These are phyloP conservation scores for Phyllosticta capitalensis DNA, from an alignment of 2,329 filamentous ascomycete genomes.

Conservation along the genomic window DNA sequence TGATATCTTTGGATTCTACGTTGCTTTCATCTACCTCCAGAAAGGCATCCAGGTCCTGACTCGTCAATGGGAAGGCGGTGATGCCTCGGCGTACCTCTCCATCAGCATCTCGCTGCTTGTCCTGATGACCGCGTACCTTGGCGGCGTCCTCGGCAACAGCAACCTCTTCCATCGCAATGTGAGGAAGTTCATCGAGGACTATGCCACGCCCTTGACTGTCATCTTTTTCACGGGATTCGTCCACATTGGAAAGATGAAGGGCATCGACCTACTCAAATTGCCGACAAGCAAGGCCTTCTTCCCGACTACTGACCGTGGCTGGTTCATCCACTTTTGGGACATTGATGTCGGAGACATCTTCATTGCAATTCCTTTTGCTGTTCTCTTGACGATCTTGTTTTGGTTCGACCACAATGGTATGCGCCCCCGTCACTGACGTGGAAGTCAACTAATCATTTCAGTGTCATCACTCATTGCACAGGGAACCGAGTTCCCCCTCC, in stretches of 20 bases:
- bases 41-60: constrained; percentile 82
- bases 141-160: constrained; percentile 54
- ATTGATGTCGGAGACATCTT: constrained; percentile 65
- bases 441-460: neutral
- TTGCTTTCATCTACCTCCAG: constrained; percentile 83
- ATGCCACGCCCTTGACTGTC: constrained; percentile 58
- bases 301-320: constrained; percentile 62
- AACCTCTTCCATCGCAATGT: constrained; percentile 65
- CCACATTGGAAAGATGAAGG: constrained; percentile 72
- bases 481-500: constrained; percentile 45
- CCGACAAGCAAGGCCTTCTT: constrained; percentile 71
- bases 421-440: neutral
- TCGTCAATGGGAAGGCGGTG: constrained; percentile 55
- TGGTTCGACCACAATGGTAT: constrained; percentile 72
- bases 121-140: constrained; percentile 65
- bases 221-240: constrained; percentile 88
- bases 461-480: constrained; percentile 48
- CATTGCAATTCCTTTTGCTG: constrained; percentile 74
- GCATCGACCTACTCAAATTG: constrained; percentile 58
- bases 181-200: constrained; percentile 79
- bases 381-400: constrained; percentile 75
- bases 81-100: constrained; percentile 64
- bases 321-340: constrained; percentile 78
- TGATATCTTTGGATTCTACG: constrained; percentile 91
- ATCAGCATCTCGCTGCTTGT: constrained; percentile 69